Evolutionary conservation across 257 asterid species (phyloP).

Genomic region (Nicotiana attenuata): DNA sequence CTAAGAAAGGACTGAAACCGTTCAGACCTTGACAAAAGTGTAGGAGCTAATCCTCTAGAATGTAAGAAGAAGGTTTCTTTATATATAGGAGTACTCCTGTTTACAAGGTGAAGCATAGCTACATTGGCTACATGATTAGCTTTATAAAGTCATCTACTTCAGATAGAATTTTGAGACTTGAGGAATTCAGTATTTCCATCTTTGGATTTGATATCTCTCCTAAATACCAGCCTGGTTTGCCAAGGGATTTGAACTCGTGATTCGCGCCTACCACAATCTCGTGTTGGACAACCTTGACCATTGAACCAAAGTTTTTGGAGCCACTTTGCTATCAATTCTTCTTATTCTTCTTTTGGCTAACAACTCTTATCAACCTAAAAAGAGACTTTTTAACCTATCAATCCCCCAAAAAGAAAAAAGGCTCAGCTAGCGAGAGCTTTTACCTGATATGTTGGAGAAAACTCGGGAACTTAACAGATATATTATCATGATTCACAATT

Average conservation of each 20-base stretch:
- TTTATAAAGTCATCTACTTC: neutral
- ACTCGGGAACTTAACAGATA: neutral
- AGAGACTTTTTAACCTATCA: neutral
- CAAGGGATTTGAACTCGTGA: neutral
- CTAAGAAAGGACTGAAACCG: neutral
- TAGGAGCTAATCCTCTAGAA: neutral
- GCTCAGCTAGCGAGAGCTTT: neutral
- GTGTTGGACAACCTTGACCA: neutral
- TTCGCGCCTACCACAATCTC: neutral
- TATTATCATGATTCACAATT: neutral
- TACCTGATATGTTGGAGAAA: constrained; percentile 1
- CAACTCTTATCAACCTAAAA: neutral
- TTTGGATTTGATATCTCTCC: neutral
- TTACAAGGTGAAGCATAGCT: neutral
- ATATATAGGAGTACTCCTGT: neutral
- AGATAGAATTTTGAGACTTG: neutral
- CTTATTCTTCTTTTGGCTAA: neutral
- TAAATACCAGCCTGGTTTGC: neutral
- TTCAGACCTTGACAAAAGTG: neutral
- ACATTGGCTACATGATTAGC: neutral
- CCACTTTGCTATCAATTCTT: neutral
- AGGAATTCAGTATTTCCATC: neutral
- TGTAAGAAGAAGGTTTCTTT: neutral
- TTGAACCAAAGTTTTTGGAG: neutral
- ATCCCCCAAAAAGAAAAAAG: neutral